A percentile compares a stretch with the other conserved stretches of the same genome.
Evolutionary conservation across 306 rosid species (phyloP).

Genomic region (Castanea mollissima): DNA sequence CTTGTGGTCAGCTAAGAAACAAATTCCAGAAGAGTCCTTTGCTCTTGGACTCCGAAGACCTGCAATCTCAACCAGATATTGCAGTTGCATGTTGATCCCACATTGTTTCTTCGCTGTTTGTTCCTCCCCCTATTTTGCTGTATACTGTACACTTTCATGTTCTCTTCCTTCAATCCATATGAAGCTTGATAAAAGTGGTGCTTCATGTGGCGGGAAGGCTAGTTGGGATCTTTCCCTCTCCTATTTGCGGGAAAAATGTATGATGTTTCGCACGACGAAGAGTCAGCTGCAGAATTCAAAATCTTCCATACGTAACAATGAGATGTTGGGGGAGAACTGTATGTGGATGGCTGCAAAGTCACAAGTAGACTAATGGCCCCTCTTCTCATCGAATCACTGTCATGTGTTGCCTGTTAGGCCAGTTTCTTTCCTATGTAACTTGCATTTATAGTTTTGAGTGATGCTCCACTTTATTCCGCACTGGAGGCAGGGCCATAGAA

Average conservation of each 20-base stretch:
- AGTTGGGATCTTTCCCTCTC: background rate
- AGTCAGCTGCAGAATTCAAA: background rate
- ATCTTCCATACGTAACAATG: background rate
- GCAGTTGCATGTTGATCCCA: slow-evolving; percentile 54
- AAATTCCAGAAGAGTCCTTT: slow-evolving; percentile 80
- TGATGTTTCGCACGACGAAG: background rate
- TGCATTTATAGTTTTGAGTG: background rate
- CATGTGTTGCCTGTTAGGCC: background rate
- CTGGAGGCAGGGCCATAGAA: too few relatives aligned
- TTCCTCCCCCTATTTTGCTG: background rate
- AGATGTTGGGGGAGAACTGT: background rate
- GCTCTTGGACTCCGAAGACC: slow-evolving; percentile 43
- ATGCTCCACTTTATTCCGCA: too few relatives aligned
- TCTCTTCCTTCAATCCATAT: background rate
- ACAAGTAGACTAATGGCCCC: background rate
- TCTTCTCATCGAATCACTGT: background rate
- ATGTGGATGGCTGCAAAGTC: background rate
- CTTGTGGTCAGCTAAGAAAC: slow-evolving; percentile 96
- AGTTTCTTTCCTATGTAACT: background rate
- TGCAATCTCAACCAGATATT: slow-evolving; percentile 46
- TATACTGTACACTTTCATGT: slow-evolving; percentile 13
- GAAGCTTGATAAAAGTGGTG: slow-evolving; percentile 26
- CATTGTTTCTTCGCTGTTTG: slow-evolving; percentile 10
- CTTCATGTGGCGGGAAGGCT: background rate
- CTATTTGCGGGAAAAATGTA: background rate